These are phyloP conservation scores for Gossypium bickii DNA, from an alignment of 345 rosid genomes.

Conservation along the genomic window DNA sequence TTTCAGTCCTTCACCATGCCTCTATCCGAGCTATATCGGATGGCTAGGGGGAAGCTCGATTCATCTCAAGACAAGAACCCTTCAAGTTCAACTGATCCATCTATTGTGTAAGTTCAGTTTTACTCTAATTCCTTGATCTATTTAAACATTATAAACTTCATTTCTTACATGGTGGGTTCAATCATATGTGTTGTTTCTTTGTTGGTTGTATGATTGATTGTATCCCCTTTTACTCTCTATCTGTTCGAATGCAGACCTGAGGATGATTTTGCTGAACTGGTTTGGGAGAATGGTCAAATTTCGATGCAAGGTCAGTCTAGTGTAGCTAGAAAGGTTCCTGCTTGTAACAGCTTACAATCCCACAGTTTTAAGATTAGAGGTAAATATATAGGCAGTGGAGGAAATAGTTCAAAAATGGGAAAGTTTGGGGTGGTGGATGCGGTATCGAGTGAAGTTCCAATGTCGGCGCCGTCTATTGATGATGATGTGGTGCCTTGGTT, in stretches of 20 bases:
- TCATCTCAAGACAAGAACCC: conserved; percentile 40
- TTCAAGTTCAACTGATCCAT: conserved; percentile 32
- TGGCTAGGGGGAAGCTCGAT: conserved; percentile 37
- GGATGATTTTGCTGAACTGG: conserved; percentile 63
- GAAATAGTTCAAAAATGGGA: conserved; percentile 25
- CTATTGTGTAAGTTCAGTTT: conserved; percentile 49
- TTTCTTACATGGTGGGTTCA: background rate
- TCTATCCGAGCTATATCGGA: conserved; percentile 65
- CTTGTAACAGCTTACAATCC: conserved; percentile 24
- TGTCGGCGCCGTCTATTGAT: conserved; percentile 50
- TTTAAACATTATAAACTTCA: background rate
- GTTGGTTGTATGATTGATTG: conserved; percentile 4
- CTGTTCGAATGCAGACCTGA: conserved; percentile 45
- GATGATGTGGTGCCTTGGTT: conserved; percentile 72
- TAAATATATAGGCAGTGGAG: conserved; percentile 32
- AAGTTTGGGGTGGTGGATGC: conserved; percentile 29
- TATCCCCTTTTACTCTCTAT: background rate
- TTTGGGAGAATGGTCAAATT: conserved; percentile 76
- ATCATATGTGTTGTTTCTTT: background rate
- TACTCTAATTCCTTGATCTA: background rate
- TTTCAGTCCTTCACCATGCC: conserved; percentile 50
- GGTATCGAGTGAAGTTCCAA: conserved; percentile 42
- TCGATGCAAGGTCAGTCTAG: conserved; percentile 55
- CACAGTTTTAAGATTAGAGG: conserved; percentile 26
- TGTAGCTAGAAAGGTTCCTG: conserved; percentile 36